phyloP scores from a whole-genome alignment of 2,329 filamentous ascomycete species.

The Endoconidiophora laricicola region DNA sequence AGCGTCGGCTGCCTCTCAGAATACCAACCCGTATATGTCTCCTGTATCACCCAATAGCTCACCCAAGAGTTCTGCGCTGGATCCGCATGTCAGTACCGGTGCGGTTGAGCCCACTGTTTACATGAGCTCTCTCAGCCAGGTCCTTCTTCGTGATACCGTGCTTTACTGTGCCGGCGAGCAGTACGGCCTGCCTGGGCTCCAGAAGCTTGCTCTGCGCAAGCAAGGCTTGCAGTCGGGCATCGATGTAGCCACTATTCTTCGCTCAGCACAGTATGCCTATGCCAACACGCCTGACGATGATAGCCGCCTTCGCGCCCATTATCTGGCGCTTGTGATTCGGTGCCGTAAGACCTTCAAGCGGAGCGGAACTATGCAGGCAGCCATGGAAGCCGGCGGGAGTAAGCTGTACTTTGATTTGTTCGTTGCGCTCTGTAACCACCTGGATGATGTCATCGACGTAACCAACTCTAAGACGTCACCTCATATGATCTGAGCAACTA shows the following conservation, averaged over 20 bases:
- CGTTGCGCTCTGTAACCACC: constrained; percentile 94
- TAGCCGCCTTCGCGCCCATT: constrained; percentile 85
- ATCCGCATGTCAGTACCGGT: neutral
- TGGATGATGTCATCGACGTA: constrained; percentile 86
- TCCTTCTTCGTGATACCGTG: constrained; percentile 79
- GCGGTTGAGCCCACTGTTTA: constrained; percentile 54
- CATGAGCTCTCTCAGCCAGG: constrained; percentile 54
- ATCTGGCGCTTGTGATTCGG: constrained; percentile 92
- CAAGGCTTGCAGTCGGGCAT: constrained; percentile 87
- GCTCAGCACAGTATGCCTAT: constrained; percentile 88
- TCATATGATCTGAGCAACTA: constrained; percentile 33
- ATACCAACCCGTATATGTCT: constrained; percentile 30
- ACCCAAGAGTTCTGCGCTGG: neutral
- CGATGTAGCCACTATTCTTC: constrained; percentile 78
- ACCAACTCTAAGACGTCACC: constrained; percentile 45
- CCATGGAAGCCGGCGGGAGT: constrained; percentile 83
- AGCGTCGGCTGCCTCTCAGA: constrained; percentile 28
- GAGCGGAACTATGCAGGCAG: constrained; percentile 95
- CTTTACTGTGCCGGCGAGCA: constrained; percentile 86
- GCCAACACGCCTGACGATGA: constrained; percentile 87
- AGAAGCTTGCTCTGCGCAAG: constrained; percentile 80
- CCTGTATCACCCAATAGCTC: neutral
- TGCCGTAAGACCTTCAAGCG: constrained; percentile 95
- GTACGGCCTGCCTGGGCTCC: constrained; percentile 84
- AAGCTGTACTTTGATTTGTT: constrained; percentile 98